Base-by-base conservation (phyloP, 768 basidiomycete genomes). In the Suillus paluster region DNA sequence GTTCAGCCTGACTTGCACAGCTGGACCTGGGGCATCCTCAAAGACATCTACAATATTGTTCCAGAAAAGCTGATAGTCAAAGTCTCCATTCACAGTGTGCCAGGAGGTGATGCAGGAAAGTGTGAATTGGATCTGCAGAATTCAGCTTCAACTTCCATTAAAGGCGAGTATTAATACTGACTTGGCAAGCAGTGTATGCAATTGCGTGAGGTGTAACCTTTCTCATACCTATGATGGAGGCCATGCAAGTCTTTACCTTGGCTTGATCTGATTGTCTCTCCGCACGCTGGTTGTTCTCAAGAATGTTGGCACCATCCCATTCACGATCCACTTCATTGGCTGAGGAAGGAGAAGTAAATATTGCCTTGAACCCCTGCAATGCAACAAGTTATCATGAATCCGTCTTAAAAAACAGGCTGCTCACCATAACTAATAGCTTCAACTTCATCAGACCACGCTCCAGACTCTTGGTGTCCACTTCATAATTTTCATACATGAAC, bases 161-260 rank as follows among this genome's bases (percentile, higher is more conserved):
- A 17, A 39, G 59, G 5, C 15, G 39, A 14, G 64, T 57, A 14
- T 17, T 3, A 0, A 9, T 33, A 6, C 23, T 48, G 50, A 73
- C 72, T 36, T 73, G 70, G 3, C 70, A 69, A 25, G 71, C 64
- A 0, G 61, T 58, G 38, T 73, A 72, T 17, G 72, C 64, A 25
- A 73, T 67, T 0, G 60, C 57, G 23, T 67, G 54, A 2, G 70
- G 71, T 0, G 68, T 60, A 10, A 70, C 64, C 1, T 52, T 17
- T 1, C 25, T 36, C 64, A 67, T 63, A 14, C 53, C 57, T 9
- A 66, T 14, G 10, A 67, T 39, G 0, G 9, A 25, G 1, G 66
- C 61, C 15, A 65, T 58, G 2, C 44, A 45, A 5, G 21, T 45
- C 11, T 21, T 45, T 5, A 45, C 44, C 5, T 23, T 45, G 2